These are phyloP conservation scores for Microdochium trichocladiopsis DNA, from an alignment of 2,329 filamentous ascomycete species.

Conservation along the genomic window DNA sequence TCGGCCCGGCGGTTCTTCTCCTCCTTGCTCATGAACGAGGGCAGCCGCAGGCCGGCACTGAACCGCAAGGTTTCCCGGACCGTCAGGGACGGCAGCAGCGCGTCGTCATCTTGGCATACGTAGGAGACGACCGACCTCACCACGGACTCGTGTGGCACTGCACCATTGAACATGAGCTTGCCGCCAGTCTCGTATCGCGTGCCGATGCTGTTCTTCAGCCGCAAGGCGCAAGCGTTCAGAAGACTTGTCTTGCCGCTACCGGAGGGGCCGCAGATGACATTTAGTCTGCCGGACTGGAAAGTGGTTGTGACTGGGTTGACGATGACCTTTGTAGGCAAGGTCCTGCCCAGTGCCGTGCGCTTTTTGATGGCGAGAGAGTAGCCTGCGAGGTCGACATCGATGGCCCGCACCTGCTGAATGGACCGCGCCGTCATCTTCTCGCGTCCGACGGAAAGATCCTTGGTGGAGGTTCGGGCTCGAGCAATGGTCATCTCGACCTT, in stretches of 20 bases:
- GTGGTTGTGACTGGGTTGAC: slow-evolving; percentile 59
- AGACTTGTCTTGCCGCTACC: slow-evolving; percentile 72
- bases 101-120: slow-evolving; percentile 73
- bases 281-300: slow-evolving; percentile 62
- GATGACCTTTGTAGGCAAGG: slow-evolving; percentile 48
- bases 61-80: slow-evolving; percentile 69
- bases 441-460: slow-evolving; percentile 61
- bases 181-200: slow-evolving; percentile 58
- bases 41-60: slow-evolving; percentile 64
- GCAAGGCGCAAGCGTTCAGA: slow-evolving; percentile 64
- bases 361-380: slow-evolving; percentile 62
- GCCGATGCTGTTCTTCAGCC: slow-evolving; percentile 53
- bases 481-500: slow-evolving; percentile 65
- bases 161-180: slow-evolving; percentile 62
- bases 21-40: slow-evolving; percentile 59
- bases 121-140: slow-evolving; percentile 68
- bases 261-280: slow-evolving; percentile 75
- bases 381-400: slow-evolving; percentile 57
- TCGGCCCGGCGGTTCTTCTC: slow-evolving; percentile 65
- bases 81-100: slow-evolving; percentile 64
- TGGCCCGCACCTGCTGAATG: slow-evolving; percentile 44
- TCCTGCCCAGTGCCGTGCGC: slow-evolving; percentile 42
- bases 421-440: slow-evolving; percentile 56
- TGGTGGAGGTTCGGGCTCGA: slow-evolving; percentile 49
- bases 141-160: slow-evolving; percentile 59